Percentiles rank a stretch among this genome's conserved stretches.
Evolutionary conservation across 768 basidiomycete species (phyloP).

Genomic region (Psilocybe subaeruginosa): DNA sequence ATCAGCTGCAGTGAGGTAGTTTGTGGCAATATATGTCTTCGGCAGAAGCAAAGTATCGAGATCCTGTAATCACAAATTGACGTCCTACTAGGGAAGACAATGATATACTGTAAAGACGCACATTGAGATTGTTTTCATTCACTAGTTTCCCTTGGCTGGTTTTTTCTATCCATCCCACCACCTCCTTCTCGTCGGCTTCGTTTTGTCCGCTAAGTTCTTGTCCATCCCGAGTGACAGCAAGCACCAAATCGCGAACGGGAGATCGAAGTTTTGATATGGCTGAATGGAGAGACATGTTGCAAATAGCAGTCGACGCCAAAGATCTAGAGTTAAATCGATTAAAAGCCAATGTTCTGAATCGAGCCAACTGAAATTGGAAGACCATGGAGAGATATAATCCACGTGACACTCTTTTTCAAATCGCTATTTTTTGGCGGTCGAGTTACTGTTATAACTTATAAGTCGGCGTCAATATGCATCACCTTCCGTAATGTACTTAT

Average conservation of each 20-base stretch:
- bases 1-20: conserved; percentile 88
- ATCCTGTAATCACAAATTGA: conserved; percentile 44
- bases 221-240: conserved; percentile 46
- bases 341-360: conserved; percentile 20
- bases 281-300: conserved; percentile 57
- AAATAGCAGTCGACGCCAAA: conserved; percentile 29
- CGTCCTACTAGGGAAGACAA: neutral
- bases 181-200: conserved; percentile 65
- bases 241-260: conserved; percentile 61
- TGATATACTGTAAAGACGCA: conserved; percentile 25
- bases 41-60: conserved; percentile 73
- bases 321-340: conserved; percentile 41
- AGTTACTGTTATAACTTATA: too few relatives aligned
- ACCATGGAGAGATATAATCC: conserved; percentile 19
- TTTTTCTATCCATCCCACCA: conserved; percentile 73
- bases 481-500: too few relatives aligned
- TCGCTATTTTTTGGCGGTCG: too few relatives aligned
- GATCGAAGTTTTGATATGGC: conserved; percentile 48
- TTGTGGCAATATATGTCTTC: conserved; percentile 84
- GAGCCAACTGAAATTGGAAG: conserved; percentile 33
- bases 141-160: conserved; percentile 52
- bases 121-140: conserved; percentile 53
- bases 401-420: conserved; percentile 20
- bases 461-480: too few relatives aligned
- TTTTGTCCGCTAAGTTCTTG: conserved; percentile 50